Percentiles rank a stretch among this genome's conserved stretches.
phyloP scores from a whole-genome alignment of 805 yeast species.

The Teunomyces aglyptinius region DNA sequence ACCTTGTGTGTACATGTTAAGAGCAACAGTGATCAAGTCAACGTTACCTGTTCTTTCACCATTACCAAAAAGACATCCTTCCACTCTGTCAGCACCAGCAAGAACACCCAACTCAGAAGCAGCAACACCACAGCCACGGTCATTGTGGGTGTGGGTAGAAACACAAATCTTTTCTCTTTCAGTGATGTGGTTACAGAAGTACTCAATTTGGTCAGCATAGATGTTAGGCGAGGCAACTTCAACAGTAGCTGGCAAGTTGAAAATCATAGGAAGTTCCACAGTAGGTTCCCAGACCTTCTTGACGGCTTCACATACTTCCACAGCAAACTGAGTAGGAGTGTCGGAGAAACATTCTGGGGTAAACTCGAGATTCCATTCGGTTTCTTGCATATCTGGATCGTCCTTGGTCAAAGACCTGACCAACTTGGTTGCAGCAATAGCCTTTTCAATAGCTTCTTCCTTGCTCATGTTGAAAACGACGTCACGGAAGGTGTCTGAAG shows the following conservation, averaged over 20 bases:
- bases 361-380: constrained; percentile 70
- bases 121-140: constrained; percentile 82
- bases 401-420: constrained; percentile 72
- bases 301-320: constrained; percentile 78
- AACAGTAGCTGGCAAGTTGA: constrained; percentile 79
- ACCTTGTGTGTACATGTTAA: constrained; percentile 78
- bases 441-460: constrained; percentile 65
- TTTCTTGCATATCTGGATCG: constrained; percentile 61
- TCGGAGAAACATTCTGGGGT: constrained; percentile 79
- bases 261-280: constrained; percentile 69
- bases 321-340: constrained; percentile 70
- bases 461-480: constrained; percentile 72
- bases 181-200: constrained; percentile 62
- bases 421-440: constrained; percentile 66
- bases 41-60: constrained; percentile 88
- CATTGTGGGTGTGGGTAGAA: constrained; percentile 75
- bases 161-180: constrained; percentile 71
- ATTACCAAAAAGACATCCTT: constrained; percentile 79
- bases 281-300: constrained; percentile 78
- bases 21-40: constrained; percentile 70
- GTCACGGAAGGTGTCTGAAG: constrained; percentile 72
- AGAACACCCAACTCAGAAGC: constrained; percentile 73
- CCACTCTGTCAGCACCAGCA: constrained; percentile 86
- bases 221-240: constrained; percentile 75
- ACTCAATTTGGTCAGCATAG: constrained; percentile 80